Evolutionary conservation across 2,329 filamentous ascomycete genomes (phyloP), one percentile per base, ranked within the genome.

Genomic region (Pseudogymnoascus sp.): DNA sequence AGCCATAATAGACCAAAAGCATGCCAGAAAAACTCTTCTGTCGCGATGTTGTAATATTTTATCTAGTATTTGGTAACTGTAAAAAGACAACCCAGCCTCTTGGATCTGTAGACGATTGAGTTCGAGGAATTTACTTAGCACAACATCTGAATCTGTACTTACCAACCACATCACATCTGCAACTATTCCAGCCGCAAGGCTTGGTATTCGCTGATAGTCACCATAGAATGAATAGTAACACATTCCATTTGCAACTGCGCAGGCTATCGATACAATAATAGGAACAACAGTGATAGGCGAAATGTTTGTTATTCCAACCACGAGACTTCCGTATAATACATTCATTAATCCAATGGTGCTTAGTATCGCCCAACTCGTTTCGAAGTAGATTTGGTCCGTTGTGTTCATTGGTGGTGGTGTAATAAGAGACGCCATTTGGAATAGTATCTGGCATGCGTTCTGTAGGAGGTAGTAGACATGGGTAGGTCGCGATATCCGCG

Each of bases 1-100:
- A 1, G 79, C 74, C 37, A 87, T 74, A 65, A 87, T 83, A 3
- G 79, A 80, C 66, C 84, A 87, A 67, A 87, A 82, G 3, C 87
- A 77, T 3, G 72, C 71, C 40, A 80, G 76, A 64, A 84, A 84
- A 3, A 81, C 73, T 1, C 75, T 71, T 65, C 73, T 72, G 14
- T 69, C 69, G n/a, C 67, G 68, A 60, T 79, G 77, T 63, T 77
- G 77, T 0, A 85, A 73, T n/a, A 83, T 77, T 28, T 79, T 77
- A 14, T 75, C 78, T 0, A 84, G 75, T 63, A 83, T 82, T 37
- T 82, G 75, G 68, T 82, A 84, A 62, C 82, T 82, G 61, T 79
- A 79, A 60, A 79, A 77, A 0, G 77, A 78, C 31, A 79, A 61
- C 0, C 77, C 77, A 3, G 76, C 77, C 70, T 79, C 77, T 71